A percentile compares a stretch with the other conserved stretches of the same genome.
These are phyloP conservation scores for Orbilia oligospora DNA, from an alignment of 2,329 filamentous ascomycete species.

Conservation along the genomic window DNA sequence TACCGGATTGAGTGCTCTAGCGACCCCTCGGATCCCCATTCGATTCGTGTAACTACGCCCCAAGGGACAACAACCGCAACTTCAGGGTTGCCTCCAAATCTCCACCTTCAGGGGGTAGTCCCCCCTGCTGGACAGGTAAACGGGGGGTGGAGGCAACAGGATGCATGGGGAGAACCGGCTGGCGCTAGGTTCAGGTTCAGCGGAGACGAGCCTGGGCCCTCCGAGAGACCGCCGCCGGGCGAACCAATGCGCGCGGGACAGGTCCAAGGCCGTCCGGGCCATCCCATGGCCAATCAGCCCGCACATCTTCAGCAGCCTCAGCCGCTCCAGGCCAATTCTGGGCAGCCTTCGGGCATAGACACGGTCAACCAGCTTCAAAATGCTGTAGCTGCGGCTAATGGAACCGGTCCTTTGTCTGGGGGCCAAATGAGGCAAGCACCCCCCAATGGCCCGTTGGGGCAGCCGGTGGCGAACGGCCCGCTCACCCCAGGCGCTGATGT, in stretches of 20 bases:
- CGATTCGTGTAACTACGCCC: conserved; percentile 92
- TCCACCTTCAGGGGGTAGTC: conserved; percentile 59
- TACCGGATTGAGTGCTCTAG: conserved; percentile 89
- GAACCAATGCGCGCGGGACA: conserved; percentile 58
- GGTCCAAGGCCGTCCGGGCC: conserved; percentile 58
- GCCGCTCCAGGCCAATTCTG: conserved; percentile 61
- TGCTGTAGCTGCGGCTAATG: conserved; percentile 73
- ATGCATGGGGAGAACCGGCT: conserved; percentile 47
- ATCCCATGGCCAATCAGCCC: conserved; percentile 42
- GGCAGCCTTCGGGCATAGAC: conserved; percentile 60
- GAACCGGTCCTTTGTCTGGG: conserved; percentile 66
- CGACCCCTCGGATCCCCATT: conserved; percentile 63
- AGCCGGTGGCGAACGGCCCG: conserved; percentile 73
- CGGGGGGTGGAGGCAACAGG: conserved; percentile 38
- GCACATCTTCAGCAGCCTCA: conserved; percentile 61
- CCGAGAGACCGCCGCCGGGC: conserved; percentile 43
- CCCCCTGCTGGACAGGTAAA: conserved; percentile 40
- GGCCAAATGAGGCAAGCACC: conserved; percentile 71
- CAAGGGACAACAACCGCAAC: conserved; percentile 78
- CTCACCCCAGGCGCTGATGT: conserved; percentile 67
- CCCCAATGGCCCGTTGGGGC: conserved; percentile 74
- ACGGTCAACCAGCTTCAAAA: conserved; percentile 63
- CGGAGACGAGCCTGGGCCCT: conserved; percentile 61
- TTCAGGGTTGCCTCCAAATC: conserved; percentile 63
- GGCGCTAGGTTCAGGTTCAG: conserved; percentile 40